Evolutionary conservation across 2,329 filamentous ascomycete species (phyloP).

Genomic region (Penicillium sp.): DNA sequence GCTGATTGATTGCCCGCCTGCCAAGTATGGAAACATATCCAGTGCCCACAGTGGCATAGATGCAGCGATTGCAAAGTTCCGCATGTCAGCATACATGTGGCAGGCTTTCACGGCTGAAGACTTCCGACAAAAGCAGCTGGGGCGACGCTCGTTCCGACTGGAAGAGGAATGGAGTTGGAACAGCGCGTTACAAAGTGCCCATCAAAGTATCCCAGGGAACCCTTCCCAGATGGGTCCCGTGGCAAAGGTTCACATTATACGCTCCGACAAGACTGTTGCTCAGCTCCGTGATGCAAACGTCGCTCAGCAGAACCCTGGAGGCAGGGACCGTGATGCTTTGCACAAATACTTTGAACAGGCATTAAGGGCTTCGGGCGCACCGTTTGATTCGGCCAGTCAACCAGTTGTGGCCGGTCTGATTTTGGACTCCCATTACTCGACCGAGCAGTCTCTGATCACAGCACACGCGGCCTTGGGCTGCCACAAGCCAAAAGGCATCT

Average conservation of each 20-base stretch:
- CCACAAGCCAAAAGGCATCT: slow-evolving; percentile 14
- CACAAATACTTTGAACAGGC: slow-evolving; percentile 15
- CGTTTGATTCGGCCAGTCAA: slow-evolving; percentile 10
- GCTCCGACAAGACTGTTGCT: slow-evolving; percentile 14
- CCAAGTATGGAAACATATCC: slow-evolving; percentile 14
- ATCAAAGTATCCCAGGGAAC: background rate
- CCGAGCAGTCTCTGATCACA: slow-evolving; percentile 13
- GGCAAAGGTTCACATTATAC: slow-evolving; percentile 16
- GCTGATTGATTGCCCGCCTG: slow-evolving; percentile 17
- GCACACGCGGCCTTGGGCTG: slow-evolving; percentile 18
- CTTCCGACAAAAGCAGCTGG: slow-evolving; percentile 16
- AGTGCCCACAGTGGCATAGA: slow-evolving; percentile 13
- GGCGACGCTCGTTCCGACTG: slow-evolving; percentile 20
- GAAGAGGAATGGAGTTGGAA: slow-evolving; percentile 18
- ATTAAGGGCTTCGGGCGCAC: slow-evolving; percentile 7
- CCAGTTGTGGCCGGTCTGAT: slow-evolving; percentile 19
- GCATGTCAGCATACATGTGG: slow-evolving; percentile 22
- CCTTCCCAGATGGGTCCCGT: background rate
- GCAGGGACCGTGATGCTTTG: slow-evolving; percentile 7
- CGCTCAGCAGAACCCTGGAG: slow-evolving; percentile 16
- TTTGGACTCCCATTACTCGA: slow-evolving; percentile 16
- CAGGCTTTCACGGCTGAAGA: slow-evolving; percentile 20
- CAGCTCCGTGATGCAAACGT: slow-evolving; percentile 14
- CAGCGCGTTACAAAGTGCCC: slow-evolving; percentile 4
- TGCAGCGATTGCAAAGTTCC: slow-evolving; percentile 17